Evolutionary conservation across 371 early-diverging fungal species (phyloP).

Genomic region (Lichtheimia ornata): DNA sequence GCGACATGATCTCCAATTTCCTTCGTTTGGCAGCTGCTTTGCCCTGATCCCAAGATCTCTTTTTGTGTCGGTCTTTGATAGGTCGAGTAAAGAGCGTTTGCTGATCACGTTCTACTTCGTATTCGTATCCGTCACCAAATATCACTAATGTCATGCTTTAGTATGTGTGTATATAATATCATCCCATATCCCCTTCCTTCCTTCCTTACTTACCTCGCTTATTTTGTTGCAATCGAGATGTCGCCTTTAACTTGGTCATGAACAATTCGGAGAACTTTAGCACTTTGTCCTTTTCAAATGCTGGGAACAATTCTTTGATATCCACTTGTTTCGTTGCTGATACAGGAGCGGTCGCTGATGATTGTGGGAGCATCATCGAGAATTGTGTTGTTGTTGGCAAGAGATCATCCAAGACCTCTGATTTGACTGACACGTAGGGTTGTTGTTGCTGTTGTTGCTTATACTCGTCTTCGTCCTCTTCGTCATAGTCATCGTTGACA

Average conservation of each 20-base stretch:
- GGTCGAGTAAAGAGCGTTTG: conserved; percentile 34
- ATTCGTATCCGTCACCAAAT: conserved; percentile 47
- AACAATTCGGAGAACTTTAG: conserved; percentile 75
- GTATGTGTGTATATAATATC: neutral
- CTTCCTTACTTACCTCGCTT: conserved; percentile 30
- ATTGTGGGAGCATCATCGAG: neutral
- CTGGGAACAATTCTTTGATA: conserved; percentile 63
- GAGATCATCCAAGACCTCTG: neutral
- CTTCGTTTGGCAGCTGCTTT: conserved; percentile 24
- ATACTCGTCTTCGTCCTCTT: conserved; percentile 53
- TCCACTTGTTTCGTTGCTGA: conserved; percentile 26
- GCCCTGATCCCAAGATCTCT: conserved; percentile 6
- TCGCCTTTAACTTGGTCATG: conserved; percentile 41
- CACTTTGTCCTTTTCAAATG: conserved; percentile 62
- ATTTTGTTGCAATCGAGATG: conserved; percentile 30
- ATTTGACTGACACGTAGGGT: neutral
- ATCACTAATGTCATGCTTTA: conserved; percentile 20
- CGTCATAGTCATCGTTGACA: conserved; percentile 68
- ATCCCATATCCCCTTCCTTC: neutral
- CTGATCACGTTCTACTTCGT: conserved; percentile 46
- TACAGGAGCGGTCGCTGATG: neutral
- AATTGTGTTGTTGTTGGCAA: neutral
- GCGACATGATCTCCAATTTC: conserved; percentile 22
- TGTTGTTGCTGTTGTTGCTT: neutral
- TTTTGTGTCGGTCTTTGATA: conserved; percentile 26